Percentiles rank a stretch among this genome's conserved stretches.
These are phyloP conservation scores for Gnomoniopsis smithogilvyi DNA, from an alignment of 2,329 filamentous ascomycete genomes.

Conservation along the genomic window DNA sequence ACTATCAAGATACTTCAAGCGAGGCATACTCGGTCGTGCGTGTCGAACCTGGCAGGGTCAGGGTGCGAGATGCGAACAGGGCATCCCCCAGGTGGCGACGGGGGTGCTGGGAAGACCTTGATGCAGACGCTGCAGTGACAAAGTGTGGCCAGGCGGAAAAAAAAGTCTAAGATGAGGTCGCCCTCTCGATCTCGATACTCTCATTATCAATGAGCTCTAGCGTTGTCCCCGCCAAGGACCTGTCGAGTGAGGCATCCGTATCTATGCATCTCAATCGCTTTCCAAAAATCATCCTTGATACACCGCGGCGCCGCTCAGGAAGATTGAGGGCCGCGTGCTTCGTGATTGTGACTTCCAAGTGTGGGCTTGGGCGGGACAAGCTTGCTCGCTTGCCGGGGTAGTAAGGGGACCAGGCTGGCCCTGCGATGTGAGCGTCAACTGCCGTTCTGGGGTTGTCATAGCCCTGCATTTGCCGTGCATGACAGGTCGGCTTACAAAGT, in stretches of 20 bases:
- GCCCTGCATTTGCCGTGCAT: constrained; percentile 8
- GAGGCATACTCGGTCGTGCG: not conserved
- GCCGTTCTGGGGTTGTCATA: constrained; percentile 10
- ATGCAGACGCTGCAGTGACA: not conserved
- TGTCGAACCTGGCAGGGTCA: not conserved
- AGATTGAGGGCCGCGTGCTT: not conserved
- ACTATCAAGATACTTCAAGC: not conserved
- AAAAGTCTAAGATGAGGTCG: not conserved
- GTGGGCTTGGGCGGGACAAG: not conserved
- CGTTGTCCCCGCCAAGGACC: too few species aligned
- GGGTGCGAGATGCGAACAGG: not conserved
- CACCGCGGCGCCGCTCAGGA: not conserved
- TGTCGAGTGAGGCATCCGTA: too few species aligned
- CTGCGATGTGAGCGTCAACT: constrained; percentile 15
- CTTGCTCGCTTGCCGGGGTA: not conserved
- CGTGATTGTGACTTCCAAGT: not conserved
- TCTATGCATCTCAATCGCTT: too few species aligned
- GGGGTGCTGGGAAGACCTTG: not conserved
- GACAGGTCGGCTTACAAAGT: not conserved
- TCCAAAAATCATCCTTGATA: too few species aligned
- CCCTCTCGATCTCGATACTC: not conserved
- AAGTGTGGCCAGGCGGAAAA: not conserved
- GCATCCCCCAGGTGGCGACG: not conserved
- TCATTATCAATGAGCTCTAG: not conserved
- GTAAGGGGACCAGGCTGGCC: constrained; percentile 2